Base-by-base conservation (phyloP, 2,329 filamentous ascomycete genomes). In the Fusarium chaquense region DNA sequence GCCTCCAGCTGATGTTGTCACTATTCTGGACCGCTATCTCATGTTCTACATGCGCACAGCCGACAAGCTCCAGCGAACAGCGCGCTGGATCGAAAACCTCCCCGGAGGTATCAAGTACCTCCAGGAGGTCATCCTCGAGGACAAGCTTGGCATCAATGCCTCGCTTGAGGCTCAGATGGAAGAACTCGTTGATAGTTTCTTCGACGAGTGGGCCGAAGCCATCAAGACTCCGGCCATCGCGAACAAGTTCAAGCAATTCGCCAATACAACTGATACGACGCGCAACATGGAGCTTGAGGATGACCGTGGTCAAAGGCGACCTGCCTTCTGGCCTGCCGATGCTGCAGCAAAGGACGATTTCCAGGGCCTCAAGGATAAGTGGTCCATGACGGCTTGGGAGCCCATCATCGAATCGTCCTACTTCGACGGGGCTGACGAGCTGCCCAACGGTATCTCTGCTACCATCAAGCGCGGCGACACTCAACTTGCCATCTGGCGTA, bases 21-120 rank as follows among this genome's bases (percentile, higher is more conserved):
- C 93, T 1, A 91, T 97, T 61, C 84, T 97, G 4, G 94, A 97
- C 78, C 90, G 94, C 45, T 97, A 96, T 76, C 86, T 97, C 26
- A 93, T 94, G 81, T 95, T 97, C 83, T 97, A 97, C 81, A 96
- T 97, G 75, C 92, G 93, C 71, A 97, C 94, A 1, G 94, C 93
- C 45, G 94, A 97, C 82, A 94, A 92, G 76, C 88, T 97, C 1
- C 93, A 97, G 80, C 88, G 94, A 51, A 97, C 94, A 28, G 94
- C 94, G 0, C 87, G 93, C 26, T 97, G 94, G 94, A 84, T 97
- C 38, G 94, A 97, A 79, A 87, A 86, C 54, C 86, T 97, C 0
- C 93, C 94, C 0, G 94, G 93, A 8, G 94, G 94, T 2, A 90
- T 97, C 80, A 86, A 88, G 63, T 97, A 97, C 77, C 87, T 97